Base-by-base conservation (phyloP, 164 flowering plant species). In the Tetracentron sinense region DNA sequence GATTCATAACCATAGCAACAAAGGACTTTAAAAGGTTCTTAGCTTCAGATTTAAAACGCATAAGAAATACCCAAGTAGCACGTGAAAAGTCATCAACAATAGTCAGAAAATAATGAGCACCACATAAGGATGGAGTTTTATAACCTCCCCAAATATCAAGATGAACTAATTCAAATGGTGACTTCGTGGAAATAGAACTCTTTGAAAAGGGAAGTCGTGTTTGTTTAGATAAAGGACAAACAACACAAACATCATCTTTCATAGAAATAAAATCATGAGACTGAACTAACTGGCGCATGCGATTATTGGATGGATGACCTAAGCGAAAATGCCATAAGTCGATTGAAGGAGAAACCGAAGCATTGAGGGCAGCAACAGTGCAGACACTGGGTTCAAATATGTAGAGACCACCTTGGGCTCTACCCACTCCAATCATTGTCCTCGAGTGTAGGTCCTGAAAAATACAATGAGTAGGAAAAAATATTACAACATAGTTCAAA, bases 31-130 rank as follows among this genome's bases (percentile, higher is more conserved):
- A 20, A 14, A 26, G 6, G 25, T 6, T 6, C 15, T n/a, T 2
- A 21, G 26, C 21, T 49, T 67, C 30, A 58, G 52, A 30, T 35
- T 62, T 67, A 23, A 30, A 19, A 3, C 15, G 26, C 62, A 56
- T 42, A 3, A 73, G 25, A 23, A 38, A 73, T 0, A 64, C 20
- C 59, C 76, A 69, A 3, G 69, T 69, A 22, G 21, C 25, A 0
- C 52, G 53, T n/a, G 63, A 14, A 21, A n/a, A 69, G 51, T 68
- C 65, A 68, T 73, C 67, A 0, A 74, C 60, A 1, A 70, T 54
- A 5, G 67, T 69, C 3, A 61, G 16, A 28, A 47, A 61, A 29
- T 27, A 61, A 0, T 17, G 19, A 0, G 50, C 49, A 7, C 51
- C 49, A 11, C 31, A 21, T 26, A 17, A 6, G 2, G 28, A 59